Evolutionary conservation across 768 basidiomycete species (phyloP).

Genomic region (Fistulinella prunicolor): DNA sequence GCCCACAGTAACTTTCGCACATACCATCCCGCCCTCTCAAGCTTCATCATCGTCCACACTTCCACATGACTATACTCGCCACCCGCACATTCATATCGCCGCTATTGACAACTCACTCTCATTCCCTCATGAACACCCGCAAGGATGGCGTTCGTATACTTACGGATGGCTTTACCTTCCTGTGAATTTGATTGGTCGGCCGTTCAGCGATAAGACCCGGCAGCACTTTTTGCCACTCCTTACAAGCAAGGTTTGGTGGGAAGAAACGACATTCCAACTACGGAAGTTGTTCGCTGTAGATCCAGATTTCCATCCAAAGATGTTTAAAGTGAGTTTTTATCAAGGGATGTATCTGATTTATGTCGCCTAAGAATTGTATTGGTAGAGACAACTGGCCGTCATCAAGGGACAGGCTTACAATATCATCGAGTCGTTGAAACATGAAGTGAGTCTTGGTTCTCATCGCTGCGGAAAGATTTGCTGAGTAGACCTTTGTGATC

Average conservation of each 20-base stretch:
- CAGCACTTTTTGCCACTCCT: conserved; percentile 79
- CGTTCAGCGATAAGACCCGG: conserved; percentile 81
- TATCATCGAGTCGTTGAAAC: conserved; percentile 79
- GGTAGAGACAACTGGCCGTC: conserved; percentile 81
- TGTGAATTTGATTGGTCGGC: conserved; percentile 78
- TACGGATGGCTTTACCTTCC: conserved; percentile 90
- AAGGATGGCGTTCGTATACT: conserved; percentile 75
- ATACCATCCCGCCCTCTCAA: conserved; percentile 38
- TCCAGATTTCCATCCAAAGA: conserved; percentile 85
- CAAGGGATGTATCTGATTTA: conserved; percentile 1
- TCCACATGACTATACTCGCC: conserved; percentile 46
- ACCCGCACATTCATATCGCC: conserved; percentile 85
- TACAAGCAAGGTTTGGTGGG: conserved; percentile 88
- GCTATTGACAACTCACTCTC: conserved; percentile 93
- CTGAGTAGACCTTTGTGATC: conserved; percentile 6
- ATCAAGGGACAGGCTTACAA: conserved; percentile 94
- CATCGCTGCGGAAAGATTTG: neutral
- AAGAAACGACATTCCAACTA: conserved; percentile 76
- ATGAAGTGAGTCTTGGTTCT: conserved; percentile 50
- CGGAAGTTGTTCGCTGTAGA: conserved; percentile 77
- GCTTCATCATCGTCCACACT: conserved; percentile 32
- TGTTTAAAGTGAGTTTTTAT: conserved; percentile 65
- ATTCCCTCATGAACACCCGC: conserved; percentile 88
- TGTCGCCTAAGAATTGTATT: conserved; percentile 1
- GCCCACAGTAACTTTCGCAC: conserved; percentile 37